These are phyloP conservation scores for Lepidium sativum DNA, from an alignment of 345 rosid genomes.

Conservation along the genomic window DNA sequence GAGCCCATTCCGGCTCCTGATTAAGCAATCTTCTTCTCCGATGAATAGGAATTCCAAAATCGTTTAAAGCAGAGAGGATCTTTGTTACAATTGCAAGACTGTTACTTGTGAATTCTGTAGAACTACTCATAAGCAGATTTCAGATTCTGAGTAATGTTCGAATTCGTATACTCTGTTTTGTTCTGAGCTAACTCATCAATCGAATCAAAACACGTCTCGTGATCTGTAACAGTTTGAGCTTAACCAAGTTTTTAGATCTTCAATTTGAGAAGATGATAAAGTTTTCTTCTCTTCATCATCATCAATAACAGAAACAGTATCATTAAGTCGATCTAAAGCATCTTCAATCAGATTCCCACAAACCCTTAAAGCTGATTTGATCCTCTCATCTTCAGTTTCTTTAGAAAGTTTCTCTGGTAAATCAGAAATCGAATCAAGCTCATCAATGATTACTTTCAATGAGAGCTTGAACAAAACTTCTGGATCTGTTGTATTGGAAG, in stretches of 20 bases:
- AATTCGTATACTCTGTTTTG: constrained; percentile 27
- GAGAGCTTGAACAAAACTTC: constrained; percentile 52
- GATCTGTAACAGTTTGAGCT: constrained; percentile 70
- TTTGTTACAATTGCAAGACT: constrained; percentile 67
- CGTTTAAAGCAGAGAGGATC: constrained; percentile 37
- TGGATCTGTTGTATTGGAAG: constrained; percentile 50
- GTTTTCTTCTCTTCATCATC: constrained; percentile 23
- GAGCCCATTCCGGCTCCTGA: constrained; percentile 41
- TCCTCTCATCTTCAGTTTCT: constrained; percentile 24
- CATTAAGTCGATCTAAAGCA: constrained; percentile 58
- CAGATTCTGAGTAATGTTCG: constrained; percentile 25
- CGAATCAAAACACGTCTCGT: constrained; percentile 74
- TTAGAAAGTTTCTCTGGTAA: constrained; percentile 25
- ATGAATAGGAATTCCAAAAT: constrained; percentile 52
- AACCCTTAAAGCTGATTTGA: constrained; percentile 40
- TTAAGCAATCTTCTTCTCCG: constrained; percentile 29
- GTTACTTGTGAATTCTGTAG: constrained; percentile 69
- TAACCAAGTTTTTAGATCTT: constrained; percentile 69
- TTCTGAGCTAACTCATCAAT: constrained; percentile 42
- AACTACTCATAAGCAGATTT: constrained; percentile 42
- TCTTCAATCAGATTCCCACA: constrained; percentile 58
- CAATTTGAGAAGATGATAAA: constrained; percentile 30
- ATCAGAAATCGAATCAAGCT: constrained; percentile 31
- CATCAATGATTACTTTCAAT: constrained; percentile 36
- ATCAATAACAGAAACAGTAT: constrained; percentile 42